phyloP scores from a whole-genome alignment of 2,329 filamentous ascomycete species.

The Aspergillus tubingensis region DNA sequence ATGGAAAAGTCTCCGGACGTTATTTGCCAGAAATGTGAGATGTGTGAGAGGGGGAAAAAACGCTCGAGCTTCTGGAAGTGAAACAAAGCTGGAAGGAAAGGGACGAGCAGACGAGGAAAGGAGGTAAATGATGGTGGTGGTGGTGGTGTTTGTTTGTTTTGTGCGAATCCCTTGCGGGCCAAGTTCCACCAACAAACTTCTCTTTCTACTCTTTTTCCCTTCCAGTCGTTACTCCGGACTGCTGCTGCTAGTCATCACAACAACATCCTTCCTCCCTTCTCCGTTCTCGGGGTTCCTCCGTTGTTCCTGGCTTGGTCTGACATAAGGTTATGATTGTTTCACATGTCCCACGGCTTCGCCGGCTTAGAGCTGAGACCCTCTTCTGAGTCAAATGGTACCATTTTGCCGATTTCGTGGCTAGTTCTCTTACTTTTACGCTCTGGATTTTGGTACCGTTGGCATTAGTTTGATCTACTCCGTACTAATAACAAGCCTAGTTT shows the following conservation, averaged over 20 bases:
- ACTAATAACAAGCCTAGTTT: not conserved
- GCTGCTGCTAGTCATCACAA: not conserved
- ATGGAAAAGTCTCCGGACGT: not conserved
- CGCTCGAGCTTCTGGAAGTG: not conserved
- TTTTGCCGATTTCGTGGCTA: not conserved
- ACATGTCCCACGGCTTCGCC: slow-evolving; percentile 2
- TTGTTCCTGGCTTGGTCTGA: not conserved
- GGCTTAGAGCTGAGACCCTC: not conserved
- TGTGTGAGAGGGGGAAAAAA: not conserved
- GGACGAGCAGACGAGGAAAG: not conserved
- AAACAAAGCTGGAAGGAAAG: not conserved
- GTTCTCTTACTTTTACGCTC: not conserved
- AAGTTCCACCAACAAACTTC: not conserved
- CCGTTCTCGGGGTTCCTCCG: not conserved
- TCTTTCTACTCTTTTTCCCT: not conserved
- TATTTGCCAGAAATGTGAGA: not conserved
- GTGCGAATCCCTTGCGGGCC: not conserved
- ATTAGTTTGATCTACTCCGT: not conserved
- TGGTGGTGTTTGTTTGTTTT: not conserved
- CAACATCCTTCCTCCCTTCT: not conserved
- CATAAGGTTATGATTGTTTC: slow-evolving; percentile 12
- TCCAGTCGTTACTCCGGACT: no score
- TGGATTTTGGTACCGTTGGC: not conserved
- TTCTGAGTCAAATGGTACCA: not conserved
- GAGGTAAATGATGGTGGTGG: not conserved